Evolutionary conservation across 805 yeast species (phyloP), one percentile per base, ranked within the genome.

Genomic region (Kodamaea leandrae): DNA sequence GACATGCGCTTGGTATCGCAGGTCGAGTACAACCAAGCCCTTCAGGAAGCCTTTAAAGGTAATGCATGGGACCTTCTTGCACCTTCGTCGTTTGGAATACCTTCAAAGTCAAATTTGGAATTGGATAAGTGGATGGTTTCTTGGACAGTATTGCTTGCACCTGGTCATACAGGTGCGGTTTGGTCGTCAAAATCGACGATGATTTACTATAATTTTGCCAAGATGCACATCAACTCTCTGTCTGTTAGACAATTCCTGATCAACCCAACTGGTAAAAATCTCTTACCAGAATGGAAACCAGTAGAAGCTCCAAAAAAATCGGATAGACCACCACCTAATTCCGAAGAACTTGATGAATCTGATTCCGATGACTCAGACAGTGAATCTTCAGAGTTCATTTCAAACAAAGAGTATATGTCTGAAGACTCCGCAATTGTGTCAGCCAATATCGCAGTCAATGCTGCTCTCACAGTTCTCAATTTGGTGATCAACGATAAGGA

Each of bases 41-140:
- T 80, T 27, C 71, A 70, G 46, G 75, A 71, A 39, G 79, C 80
- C 0, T 77, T 82, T 46, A 65, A 60, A 37, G 82, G 81, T 2
- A 68, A 75, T 46, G 80, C 82, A 0, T 78, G 85, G 84, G 80
- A 75, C 41, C 55, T 79, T 15, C 57, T 82, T 28, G 65, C 77
- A 0, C 87, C 87, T 0, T 64, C 79, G 2, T 64, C 77, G 1
- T 76, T 82, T 55, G 89, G 89, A 0, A 68, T 82, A 7, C 87
- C 87, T 0, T 82, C 84, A 54, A 77, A 75, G 48, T 73, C 81
- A 5, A 82, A 82, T 53, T 58, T 82, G 42, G 86, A 81, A 43
- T 60, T 82, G 26, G 89, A 82, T 52, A 80, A 76, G 57, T 82
- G 89, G 89, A 82, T 82, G 86, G 86, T 82, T 4, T 81, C 82